Conservation (phyloP, 768 basidiomycete genomes). For the Suillus luteus region DNA sequence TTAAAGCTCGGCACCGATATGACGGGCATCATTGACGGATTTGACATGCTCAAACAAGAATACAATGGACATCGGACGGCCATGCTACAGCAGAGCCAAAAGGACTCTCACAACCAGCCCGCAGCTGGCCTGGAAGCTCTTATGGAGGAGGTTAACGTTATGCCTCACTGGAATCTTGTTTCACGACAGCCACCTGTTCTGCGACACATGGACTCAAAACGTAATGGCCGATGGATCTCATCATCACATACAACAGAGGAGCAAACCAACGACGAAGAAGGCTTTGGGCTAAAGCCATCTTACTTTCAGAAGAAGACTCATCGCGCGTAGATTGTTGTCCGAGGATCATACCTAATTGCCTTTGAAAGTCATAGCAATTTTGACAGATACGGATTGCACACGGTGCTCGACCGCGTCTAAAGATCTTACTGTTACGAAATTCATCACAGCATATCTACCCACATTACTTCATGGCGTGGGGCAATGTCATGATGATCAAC, state of each 20-base stretch:
- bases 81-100: neutral
- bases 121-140: neutral
- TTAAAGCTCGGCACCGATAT: conserved; percentile 91
- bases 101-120: neutral
- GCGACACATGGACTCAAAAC: neutral
- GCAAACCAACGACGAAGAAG: neutral
- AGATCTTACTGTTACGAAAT: neutral
- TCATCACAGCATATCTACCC: neutral
- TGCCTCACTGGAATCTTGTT: neutral
- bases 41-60: conserved; percentile 7
- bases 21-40: conserved; percentile 52
- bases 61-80: neutral
- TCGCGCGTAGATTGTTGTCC: neutral
- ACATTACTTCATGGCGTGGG: conserved; percentile 1
- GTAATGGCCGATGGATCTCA: neutral
- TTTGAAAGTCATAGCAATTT: neutral
- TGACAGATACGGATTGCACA: neutral
- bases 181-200: neutral
- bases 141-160: neutral
- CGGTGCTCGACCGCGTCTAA: neutral
- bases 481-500: neutral
- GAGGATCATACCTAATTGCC: neutral
- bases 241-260: neutral
- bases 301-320: neutral
- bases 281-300: neutral